These are phyloP conservation scores for Sambucus nigra DNA, from an alignment of 129 eudicot genomes.

Conservation along the genomic window DNA sequence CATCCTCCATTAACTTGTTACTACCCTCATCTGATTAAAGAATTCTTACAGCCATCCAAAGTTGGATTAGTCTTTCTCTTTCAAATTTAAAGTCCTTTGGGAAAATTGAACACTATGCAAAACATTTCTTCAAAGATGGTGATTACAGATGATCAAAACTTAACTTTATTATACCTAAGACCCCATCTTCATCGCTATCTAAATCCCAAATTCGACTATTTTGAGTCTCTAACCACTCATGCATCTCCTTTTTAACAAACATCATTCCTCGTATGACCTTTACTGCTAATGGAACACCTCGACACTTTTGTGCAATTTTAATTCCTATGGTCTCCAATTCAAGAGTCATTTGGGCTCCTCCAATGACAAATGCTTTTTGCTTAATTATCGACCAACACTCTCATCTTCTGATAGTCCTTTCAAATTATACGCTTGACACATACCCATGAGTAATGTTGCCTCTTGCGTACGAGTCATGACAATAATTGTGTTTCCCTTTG, in stretches of 20 bases:
- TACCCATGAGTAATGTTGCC: no score
- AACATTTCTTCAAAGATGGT: neutral
- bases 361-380: no score
- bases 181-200: neutral
- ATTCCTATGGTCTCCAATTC: no score
- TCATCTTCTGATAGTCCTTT: no score
- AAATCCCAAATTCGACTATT: neutral
- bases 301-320: neutral
- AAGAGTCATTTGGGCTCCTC: no score
- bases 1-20: neutral
- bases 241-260: neutral
- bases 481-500: neutral
- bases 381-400: no score
- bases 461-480: neutral
- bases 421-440: no score
- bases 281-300: neutral
- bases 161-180: neutral
- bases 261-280: neutral
- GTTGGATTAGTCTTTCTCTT: neutral
- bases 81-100: neutral
- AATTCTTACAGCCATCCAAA: slow-evolving; percentile 9
- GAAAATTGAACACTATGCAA: no score
- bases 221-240: neutral
- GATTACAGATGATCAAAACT: neutral
- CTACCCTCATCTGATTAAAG: neutral